These are phyloP conservation scores for Penicillium diatomitis DNA, from an alignment of 495 filamentous ascomycete species.

Conservation along the genomic window DNA sequence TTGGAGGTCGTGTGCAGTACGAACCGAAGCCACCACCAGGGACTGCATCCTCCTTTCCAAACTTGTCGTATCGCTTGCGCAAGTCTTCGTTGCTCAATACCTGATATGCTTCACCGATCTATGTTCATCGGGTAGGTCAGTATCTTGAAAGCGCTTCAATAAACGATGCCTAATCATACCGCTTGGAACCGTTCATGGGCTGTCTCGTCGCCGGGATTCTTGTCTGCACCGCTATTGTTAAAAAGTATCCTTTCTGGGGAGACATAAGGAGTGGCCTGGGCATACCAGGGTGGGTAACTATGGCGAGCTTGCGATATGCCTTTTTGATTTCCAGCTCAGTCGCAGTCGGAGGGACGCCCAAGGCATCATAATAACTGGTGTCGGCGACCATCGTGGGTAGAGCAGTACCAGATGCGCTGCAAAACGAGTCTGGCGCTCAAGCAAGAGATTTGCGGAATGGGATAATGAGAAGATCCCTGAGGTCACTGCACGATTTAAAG, in stretches of 20 bases:
- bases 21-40: conserved; percentile 81
- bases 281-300: conserved; percentile 63
- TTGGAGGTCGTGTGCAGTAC: conserved; percentile 3
- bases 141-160: not conserved
- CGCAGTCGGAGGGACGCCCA: conserved; percentile 80
- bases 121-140: conserved; percentile 8
- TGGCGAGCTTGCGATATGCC: conserved; percentile 94
- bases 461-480: too few species aligned
- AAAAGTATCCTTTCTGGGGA: not conserved
- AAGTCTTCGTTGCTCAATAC: conserved; percentile 82
- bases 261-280: not conserved
- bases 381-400: conserved; percentile 64
- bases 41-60: conserved; percentile 85
- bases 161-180: conserved; percentile 29
- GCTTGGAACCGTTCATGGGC: conserved; percentile 89
- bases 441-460: too few species aligned
- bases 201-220: conserved; percentile 95
- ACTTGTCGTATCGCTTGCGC: conserved; percentile 88
- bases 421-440: not conserved
- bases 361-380: conserved; percentile 80
- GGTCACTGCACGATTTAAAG: too few species aligned
- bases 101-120: conserved; percentile 97
- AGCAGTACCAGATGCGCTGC: conserved; percentile 1
- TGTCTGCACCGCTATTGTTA: conserved; percentile 49
- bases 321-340: conserved; percentile 98